Evolutionary conservation across 352 stramenopile genomes (phyloP), one percentile per base, ranked within the genome.

Genomic region (Globisporangium rhizosaccharum): DNA sequence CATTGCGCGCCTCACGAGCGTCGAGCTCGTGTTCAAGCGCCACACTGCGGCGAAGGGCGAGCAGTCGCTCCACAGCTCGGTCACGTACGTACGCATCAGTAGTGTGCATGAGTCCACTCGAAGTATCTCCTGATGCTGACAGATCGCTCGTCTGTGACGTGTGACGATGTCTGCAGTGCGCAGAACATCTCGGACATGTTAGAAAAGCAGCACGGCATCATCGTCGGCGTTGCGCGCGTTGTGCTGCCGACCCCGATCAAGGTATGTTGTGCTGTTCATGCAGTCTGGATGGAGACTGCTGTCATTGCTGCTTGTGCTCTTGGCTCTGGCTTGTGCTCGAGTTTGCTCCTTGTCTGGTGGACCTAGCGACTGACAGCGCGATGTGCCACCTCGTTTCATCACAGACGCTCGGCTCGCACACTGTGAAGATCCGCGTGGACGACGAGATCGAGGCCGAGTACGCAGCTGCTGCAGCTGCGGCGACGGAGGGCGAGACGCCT

Each of bases 101-200:
- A n/a, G 20, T 50, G 33, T 9, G 36, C 17, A 26, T 51, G 46
- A 17, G 20, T 51, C 10, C 3, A 33, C n/a, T 10, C 12, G 20
- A n/a, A 18, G 11, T 51, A 5, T 7, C 20, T 11, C 10, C 14
- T 14, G 8, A 14, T 51, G 11, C n/a, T 26, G 46, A 51, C 46
- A 9, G 18, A 14, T 20, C 14, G 46, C 11, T 20, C 7, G 47
- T 33, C 25, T 37, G 45, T 20, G n/a, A 47, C 42, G 42, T 28
- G 45, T 33, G 45, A 8, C 5, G 14, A 30, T 17, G 20, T 44
- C 0, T 57, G 51, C 57, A 88, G 76, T 44, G 80, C 79, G 25
- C 70, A 92, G 68, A 88, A 92, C 66, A 92, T 94, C 57, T 89
- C 81, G 51, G 82, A 94, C 56, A 89, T 87, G 77, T 57, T 94